These are phyloP conservation scores for Zymoseptoria brevis DNA, from an alignment of 2,329 filamentous ascomycete genomes.

Conservation along the genomic window DNA sequence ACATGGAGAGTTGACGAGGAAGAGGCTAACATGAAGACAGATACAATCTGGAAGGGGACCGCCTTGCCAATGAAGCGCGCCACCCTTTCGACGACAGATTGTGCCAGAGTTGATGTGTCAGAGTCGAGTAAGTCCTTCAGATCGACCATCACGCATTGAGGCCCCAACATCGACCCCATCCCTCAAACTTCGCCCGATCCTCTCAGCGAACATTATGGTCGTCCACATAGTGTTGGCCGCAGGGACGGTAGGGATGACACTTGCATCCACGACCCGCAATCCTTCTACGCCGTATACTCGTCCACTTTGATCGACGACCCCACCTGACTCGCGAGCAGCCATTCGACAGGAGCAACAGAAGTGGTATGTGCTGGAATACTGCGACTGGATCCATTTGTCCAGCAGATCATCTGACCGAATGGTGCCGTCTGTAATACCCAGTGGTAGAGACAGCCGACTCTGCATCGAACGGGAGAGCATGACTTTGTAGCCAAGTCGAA, in stretches of 20 bases:
- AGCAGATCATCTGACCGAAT: constrained; percentile 3
- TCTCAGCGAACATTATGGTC: constrained; percentile 9
- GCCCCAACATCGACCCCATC: not conserved
- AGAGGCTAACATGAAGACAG: no score
- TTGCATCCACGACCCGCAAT: constrained; percentile 20
- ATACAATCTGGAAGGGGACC: no score
- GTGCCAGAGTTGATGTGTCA: not conserved
- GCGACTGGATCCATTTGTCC: constrained; percentile 8
- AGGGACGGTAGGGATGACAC: constrained; percentile 14
- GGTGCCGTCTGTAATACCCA: constrained; percentile 1
- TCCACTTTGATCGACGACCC: constrained; percentile 8
- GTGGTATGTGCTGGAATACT: constrained; percentile 9
- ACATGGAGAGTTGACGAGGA: no score
- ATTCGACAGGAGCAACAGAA: constrained; percentile 10
- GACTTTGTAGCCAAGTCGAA: constrained; percentile 3
- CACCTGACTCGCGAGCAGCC: constrained; percentile 8
- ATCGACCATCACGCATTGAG: no score
- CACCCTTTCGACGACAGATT: no score
- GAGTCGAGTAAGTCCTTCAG: not conserved
- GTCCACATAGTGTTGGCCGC: constrained; percentile 12
- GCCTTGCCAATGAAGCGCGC: no score
- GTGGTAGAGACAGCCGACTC: constrained; percentile 2
- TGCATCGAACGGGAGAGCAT: constrained; percentile 5
- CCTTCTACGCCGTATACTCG: constrained; percentile 14
- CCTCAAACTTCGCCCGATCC: constrained; percentile 6